phyloP scores from a whole-genome alignment of 192 early-diverging fungal genomes.

The Rhizophagus clarus region DNA sequence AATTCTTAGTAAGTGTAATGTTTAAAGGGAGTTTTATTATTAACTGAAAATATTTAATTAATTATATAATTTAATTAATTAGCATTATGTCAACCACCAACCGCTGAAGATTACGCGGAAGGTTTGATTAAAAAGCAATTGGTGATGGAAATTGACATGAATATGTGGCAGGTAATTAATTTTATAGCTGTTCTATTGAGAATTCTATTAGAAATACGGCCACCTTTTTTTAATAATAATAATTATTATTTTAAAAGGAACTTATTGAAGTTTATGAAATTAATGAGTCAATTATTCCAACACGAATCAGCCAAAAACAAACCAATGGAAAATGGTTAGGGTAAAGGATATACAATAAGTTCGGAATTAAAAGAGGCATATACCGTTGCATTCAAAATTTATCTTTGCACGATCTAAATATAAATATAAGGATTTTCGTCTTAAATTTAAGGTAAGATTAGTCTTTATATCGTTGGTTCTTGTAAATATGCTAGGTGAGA shows the following conservation, averaged over 20 bases:
- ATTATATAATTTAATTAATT: background rate
- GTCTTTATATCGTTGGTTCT: too few species aligned
- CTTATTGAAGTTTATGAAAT: conserved; percentile 71
- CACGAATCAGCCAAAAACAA: conserved; percentile 38
- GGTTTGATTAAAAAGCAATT: conserved; percentile 78
- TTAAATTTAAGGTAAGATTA: too few species aligned
- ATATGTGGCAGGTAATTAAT: conserved; percentile 62
- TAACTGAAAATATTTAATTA: background rate
- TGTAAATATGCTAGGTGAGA: too few species aligned
- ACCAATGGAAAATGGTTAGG: conserved; percentile 50
- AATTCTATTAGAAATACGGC: background rate
- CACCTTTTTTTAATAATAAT: background rate
- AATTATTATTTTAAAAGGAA: conserved; percentile 44
- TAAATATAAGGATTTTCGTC: too few species aligned
- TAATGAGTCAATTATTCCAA: conserved; percentile 62
- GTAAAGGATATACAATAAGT: conserved; percentile 2
- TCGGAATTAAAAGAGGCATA: background rate
- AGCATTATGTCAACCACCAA: conserved; percentile 65
- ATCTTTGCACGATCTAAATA: too few species aligned
- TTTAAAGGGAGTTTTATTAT: conserved; percentile 29
- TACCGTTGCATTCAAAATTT: too few species aligned
- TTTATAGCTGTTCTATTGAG: too few species aligned
- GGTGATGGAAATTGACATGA: conserved; percentile 71
- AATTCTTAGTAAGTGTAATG: conserved; percentile 44
- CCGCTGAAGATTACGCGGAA: conserved; percentile 63